Conservation (phyloP, 208 protist genomes). For the Crithidia thermophila region DNA sequence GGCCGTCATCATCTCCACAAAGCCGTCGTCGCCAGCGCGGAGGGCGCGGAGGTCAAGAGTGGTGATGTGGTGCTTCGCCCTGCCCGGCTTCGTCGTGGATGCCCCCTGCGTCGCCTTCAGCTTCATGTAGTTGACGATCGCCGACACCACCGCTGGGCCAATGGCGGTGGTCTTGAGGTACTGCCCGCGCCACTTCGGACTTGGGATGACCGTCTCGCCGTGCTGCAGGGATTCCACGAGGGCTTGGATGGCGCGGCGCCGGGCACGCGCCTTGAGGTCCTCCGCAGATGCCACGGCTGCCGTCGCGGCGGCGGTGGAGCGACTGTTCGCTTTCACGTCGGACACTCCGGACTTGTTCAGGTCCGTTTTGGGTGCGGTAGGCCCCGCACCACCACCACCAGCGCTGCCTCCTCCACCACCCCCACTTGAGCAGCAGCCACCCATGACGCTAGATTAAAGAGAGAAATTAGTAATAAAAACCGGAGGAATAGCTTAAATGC, state of each 20-base stretch:
- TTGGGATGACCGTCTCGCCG: slow-evolving; percentile 42
- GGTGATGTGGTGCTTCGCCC: slow-evolving; percentile 35
- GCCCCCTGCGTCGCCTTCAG: not conserved
- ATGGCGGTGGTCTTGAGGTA: slow-evolving; percentile 51
- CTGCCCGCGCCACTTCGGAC: slow-evolving; percentile 53
- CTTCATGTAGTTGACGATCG: slow-evolving; percentile 30
- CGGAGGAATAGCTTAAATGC: not conserved
- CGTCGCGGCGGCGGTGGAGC: slow-evolving; percentile 4
- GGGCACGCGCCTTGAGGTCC: slow-evolving; percentile 35
- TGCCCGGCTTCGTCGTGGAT: not conserved
- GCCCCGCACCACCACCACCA: no score
- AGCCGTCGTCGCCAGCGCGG: slow-evolving; percentile 56
- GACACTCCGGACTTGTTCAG: not conserved
- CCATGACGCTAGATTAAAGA: slow-evolving; percentile 9
- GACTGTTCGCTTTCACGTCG: not conserved
- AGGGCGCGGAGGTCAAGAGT: slow-evolving; percentile 67
- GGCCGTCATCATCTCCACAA: slow-evolving; percentile 43
- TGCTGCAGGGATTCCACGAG: slow-evolving; percentile 40
- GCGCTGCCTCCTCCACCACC: not conserved
- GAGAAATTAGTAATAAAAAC: no score
- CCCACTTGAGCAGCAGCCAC: slow-evolving; percentile 7
- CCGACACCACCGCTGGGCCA: slow-evolving; percentile 32
- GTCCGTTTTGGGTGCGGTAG: not conserved
- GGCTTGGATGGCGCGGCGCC: slow-evolving; percentile 41
- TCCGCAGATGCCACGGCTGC: slow-evolving; percentile 23